phyloP scores from a whole-genome alignment of 345 rosid species.

The Populus pruinosa region DNA sequence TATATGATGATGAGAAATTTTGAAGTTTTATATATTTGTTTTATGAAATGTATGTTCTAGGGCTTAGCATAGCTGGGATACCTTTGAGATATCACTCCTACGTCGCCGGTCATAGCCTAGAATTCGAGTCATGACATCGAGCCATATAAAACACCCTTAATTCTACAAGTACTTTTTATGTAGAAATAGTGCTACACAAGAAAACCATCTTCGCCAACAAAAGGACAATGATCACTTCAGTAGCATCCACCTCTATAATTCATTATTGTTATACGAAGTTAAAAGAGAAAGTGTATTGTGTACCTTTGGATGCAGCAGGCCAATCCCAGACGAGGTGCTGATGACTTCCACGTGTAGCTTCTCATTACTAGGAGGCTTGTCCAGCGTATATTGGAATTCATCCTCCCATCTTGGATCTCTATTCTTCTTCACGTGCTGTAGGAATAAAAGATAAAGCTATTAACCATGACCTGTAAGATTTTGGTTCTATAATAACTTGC shows the following conservation, averaged over 20 bases:
- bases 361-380: slow-evolving; percentile 70
- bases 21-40: no score
- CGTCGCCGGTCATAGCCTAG: no score
- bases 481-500: neutral
- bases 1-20: no score
- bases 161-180: neutral
- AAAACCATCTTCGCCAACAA: neutral
- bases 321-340: slow-evolving; percentile 79
- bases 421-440: slow-evolving; percentile 75
- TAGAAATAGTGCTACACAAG: neutral
- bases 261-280: neutral
- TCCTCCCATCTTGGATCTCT: slow-evolving; percentile 97
- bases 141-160: neutral
- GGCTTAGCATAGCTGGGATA: no score
- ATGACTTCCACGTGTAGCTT: slow-evolving; percentile 77
- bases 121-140: no score
- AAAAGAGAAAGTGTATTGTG: neutral
- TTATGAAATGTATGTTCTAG: no score
- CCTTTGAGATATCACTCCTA: no score
- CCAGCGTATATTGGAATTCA: slow-evolving; percentile 68
- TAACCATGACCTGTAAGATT: neutral
- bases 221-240: neutral
- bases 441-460: slow-evolving; percentile 3
- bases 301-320: slow-evolving; percentile 89
- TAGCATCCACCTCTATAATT: neutral